phyloP scores from a whole-genome alignment of 345 rosid genomes.

The Angophora floribunda region DNA sequence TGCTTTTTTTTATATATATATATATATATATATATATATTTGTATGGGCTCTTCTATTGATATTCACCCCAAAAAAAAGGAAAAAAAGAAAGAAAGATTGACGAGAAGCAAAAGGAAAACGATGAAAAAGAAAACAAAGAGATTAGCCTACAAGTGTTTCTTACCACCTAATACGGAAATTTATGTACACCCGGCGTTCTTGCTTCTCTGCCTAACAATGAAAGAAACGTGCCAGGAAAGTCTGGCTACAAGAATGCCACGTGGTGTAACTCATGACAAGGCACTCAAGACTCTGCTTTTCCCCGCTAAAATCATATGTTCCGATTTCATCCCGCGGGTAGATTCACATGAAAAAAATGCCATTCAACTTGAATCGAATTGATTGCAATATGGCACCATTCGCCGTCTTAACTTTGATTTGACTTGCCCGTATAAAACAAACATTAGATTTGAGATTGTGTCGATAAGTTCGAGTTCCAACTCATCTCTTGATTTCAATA shows the following conservation, averaged over 20 bases:
- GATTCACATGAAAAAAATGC: background rate
- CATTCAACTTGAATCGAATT: background rate
- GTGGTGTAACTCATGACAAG: background rate
- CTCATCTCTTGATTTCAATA: fast-evolving
- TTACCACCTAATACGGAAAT: background rate
- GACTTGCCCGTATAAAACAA: background rate
- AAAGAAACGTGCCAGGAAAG: background rate
- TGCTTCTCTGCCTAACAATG: background rate
- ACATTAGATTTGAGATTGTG: background rate
- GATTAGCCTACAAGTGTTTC: background rate
- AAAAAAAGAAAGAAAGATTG: background rate
- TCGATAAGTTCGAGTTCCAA: fast-evolving
- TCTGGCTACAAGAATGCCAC: background rate
- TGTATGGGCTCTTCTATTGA: background rate
- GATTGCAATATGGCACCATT: background rate
- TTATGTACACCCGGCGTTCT: background rate
- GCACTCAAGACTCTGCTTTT: background rate
- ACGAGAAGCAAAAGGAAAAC: background rate
- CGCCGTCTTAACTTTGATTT: fast-evolving
- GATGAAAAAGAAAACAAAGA: background rate
- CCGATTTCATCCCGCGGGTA: background rate
- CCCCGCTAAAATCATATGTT: background rate
- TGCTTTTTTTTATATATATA: background rate
- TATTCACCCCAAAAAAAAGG: background rate
- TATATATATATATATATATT: too few relatives aligned